Evolutionary conservation across 805 yeast species (phyloP).

Genomic region (Maudiozyma saulgeensis): DNA sequence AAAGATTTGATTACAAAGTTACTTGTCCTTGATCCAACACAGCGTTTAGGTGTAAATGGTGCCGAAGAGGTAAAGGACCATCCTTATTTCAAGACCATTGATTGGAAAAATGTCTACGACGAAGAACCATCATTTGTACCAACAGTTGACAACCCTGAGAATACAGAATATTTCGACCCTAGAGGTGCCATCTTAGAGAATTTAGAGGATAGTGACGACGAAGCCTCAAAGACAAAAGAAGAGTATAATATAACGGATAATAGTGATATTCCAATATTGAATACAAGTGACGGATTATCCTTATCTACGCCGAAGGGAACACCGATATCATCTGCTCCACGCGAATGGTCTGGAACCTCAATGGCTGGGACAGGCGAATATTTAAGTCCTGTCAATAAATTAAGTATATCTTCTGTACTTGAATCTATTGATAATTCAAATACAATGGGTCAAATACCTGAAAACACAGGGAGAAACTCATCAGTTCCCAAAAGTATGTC

Average conservation of each 20-base stretch:
- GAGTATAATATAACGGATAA: conserved; percentile 4
- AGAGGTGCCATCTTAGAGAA: conserved; percentile 72
- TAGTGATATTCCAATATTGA: conserved; percentile 14
- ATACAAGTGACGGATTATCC: background rate
- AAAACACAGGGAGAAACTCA: conserved; percentile 15
- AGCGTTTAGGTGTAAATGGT: conserved; percentile 71
- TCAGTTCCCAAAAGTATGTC: conserved; percentile 34
- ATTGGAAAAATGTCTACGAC: conserved; percentile 65
- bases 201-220: conserved; percentile 20
- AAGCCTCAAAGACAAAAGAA: background rate
- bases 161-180: conserved; percentile 81
- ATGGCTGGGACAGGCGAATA: background rate
- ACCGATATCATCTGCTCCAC: conserved; percentile 3
- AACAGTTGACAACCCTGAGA: conserved; percentile 63
- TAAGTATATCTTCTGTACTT: conserved; percentile 23
- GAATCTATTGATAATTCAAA: conserved; percentile 19
- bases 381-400: conserved; percentile 17
- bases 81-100: conserved; percentile 59
- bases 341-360: conserved; percentile 7
- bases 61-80: conserved; percentile 72
- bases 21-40: conserved; percentile 50
- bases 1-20: conserved; percentile 61
- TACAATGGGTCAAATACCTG: conserved; percentile 15
- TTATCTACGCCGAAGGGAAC: background rate
- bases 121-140: conserved; percentile 84